Evolutionary conservation across 495 filamentous ascomycete species (phyloP).

Genomic region (Xylaria sp.): DNA sequence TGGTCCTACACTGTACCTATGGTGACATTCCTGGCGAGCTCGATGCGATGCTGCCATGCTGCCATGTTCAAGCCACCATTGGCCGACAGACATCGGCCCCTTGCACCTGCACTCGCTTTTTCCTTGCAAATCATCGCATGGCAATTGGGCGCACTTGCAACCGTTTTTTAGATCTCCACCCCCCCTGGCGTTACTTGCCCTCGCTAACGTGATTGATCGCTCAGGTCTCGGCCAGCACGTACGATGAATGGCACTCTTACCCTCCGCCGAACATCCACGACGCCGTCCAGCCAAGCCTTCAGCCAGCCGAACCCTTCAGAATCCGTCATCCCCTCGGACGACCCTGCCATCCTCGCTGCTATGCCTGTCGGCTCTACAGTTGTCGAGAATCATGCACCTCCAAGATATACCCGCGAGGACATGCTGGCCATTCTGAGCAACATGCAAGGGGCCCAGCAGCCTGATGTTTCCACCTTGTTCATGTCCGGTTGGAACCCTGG

Average conservation of each 20-base stretch:
- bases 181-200: slow-evolving; percentile 21
- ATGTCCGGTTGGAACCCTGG: slow-evolving; percentile 79
- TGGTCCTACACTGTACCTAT: background rate
- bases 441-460: slow-evolving; percentile 63
- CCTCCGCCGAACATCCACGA: slow-evolving; percentile 79
- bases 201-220: slow-evolving; percentile 28
- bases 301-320: slow-evolving; percentile 63
- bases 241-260: slow-evolving; percentile 85
- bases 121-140: slow-evolving; percentile 59
- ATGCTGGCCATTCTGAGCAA: slow-evolving; percentile 75
- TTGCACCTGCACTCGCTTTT: slow-evolving; percentile 38
- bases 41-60: slow-evolving; percentile 3
- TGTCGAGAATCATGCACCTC: slow-evolving; percentile 49
- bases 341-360: slow-evolving; percentile 44
- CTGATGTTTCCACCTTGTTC: slow-evolving; percentile 71
- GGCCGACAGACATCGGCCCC: background rate
- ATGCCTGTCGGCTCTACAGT: slow-evolving; percentile 46
- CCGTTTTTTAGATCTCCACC: background rate
- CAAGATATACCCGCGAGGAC: slow-evolving; percentile 80
- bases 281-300: slow-evolving; percentile 61
- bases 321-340: slow-evolving; percentile 43
- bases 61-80: slow-evolving; percentile 1
- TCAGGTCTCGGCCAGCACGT: slow-evolving; percentile 54
- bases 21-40: slow-evolving; percentile 4
- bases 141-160: slow-evolving; percentile 14